These are phyloP conservation scores for Neonectria hederae DNA, from an alignment of 2,329 filamentous ascomycete species.

Conservation along the genomic window DNA sequence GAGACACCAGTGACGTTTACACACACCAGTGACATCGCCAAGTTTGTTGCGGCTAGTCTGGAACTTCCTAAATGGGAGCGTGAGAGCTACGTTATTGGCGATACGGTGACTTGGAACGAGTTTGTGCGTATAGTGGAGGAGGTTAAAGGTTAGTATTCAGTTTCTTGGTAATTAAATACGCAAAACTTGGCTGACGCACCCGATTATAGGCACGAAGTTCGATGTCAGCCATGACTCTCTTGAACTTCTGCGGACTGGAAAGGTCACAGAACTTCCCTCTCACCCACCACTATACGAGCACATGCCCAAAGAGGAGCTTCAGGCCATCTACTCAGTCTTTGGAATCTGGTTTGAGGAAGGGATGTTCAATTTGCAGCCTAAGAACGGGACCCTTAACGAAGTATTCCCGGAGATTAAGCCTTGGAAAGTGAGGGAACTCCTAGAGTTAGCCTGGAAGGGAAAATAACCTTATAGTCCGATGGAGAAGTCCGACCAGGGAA, in stretches of 20 bases:
- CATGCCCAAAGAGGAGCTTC: conserved; percentile 39
- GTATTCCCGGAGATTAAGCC: conserved; percentile 10
- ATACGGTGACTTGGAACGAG: conserved; percentile 55
- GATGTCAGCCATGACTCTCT: conserved; percentile 48
- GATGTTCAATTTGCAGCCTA: conserved; percentile 32
- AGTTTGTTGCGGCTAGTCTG: conserved; percentile 53
- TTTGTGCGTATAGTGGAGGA: conserved; percentile 52
- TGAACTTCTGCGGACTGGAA: conserved; percentile 47
- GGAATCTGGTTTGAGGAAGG: conserved; percentile 34
- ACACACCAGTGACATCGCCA: conserved; percentile 58
- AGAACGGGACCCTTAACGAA: conserved; percentile 9
- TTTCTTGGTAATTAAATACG: not conserved
- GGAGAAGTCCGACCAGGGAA: too few species aligned
- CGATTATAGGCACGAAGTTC: conserved; percentile 51
- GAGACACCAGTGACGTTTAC: conserved; percentile 55
- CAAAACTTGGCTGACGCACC: not conserved
- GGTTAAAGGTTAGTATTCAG: conserved; percentile 23
- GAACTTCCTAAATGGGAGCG: conserved; percentile 55
- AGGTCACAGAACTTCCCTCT: conserved; percentile 47
- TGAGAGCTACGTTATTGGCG: conserved; percentile 47
- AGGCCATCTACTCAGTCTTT: conserved; percentile 26
- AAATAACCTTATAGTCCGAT: not conserved
- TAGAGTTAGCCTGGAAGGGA: not conserved
- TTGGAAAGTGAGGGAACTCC: not conserved
- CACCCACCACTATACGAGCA: conserved; percentile 37